Evolutionary conservation across 352 stramenopile species (phyloP).

Genomic region (Globisporangium orthogonon): DNA sequence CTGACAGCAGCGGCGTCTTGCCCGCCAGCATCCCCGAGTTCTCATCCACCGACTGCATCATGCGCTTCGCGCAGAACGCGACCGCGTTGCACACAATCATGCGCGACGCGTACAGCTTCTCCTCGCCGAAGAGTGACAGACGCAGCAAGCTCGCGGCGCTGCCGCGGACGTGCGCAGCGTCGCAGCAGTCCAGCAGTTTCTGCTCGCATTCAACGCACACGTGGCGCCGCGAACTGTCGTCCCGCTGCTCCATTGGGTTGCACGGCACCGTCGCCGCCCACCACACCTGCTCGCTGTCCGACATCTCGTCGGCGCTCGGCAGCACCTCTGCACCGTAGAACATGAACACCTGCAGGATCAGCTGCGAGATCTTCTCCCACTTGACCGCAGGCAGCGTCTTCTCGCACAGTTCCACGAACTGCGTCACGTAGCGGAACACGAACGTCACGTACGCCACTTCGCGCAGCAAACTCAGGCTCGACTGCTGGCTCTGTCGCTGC

Average conservation of each 20-base stretch:
- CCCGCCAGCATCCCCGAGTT: constrained; percentile 19
- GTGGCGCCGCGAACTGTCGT: constrained; percentile 31
- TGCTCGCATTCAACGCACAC: constrained; percentile 35
- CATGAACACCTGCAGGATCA: constrained; percentile 60
- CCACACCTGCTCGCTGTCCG: constrained; percentile 39
- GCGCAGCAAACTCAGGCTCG: constrained; percentile 51
- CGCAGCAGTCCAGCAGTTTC: constrained; percentile 34
- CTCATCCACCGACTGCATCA: constrained; percentile 55
- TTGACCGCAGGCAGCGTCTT: constrained; percentile 50
- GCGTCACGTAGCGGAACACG: constrained; percentile 70
- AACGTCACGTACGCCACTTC: constrained; percentile 77
- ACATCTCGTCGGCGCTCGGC: constrained; percentile 27
- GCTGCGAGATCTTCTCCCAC: constrained; percentile 73
- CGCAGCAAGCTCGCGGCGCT: constrained; percentile 27
- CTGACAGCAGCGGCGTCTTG: constrained; percentile 40
- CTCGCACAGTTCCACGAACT: constrained; percentile 66
- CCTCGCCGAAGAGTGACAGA: constrained; percentile 64
- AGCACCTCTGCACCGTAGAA: constrained; percentile 55
- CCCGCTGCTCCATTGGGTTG: constrained; percentile 44
- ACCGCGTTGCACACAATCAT: constrained; percentile 78
- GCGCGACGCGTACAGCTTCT: constrained; percentile 73
- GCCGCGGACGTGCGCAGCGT: constrained; percentile 14
- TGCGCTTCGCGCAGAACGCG: constrained; percentile 67
- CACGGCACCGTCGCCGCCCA: constrained; percentile 35
- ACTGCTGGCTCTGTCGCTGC: constrained; percentile 22